Evolutionary conservation across 441 rosid genomes (phyloP), one percentile per base, ranked within the genome.

Genomic region (Jatropha multifida): DNA sequence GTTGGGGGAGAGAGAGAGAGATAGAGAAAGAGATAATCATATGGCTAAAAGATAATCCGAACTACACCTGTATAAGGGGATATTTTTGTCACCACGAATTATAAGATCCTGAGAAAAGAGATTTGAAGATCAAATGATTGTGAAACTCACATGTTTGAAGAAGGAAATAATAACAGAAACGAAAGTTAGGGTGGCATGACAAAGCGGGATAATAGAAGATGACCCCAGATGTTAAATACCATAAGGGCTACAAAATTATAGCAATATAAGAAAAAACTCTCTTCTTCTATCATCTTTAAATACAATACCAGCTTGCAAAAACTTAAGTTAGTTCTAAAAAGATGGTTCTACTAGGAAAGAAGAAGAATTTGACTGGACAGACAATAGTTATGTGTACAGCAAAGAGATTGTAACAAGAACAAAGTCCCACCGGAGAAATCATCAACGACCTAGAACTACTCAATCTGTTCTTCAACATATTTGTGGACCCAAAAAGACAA

Each of bases 1-100:
- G 32, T 1, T 32, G 32, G 32, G 32, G 58, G 20, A 23, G 23
- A 23, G 20, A 42, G 51, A 32, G 32, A 32, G 32, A 32, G 32
- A 32, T 32, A 20, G 10, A 49, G 56, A 61, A 10, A 12, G 10
- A 59, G 44, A 46, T 56, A 69, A 76, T 62, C 15, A 44, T 49
- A 48, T 64, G 40, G 46, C 59, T 60, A 20, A 65, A 69, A 63
- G 68, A 71, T 66, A 75, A 69, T 41, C 59, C 85, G 69, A 70
- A 86, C 77, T 82, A 83, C 84, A 95, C 98, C 98, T 89, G 80
- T 95, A 95, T 72, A 95, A 83, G 26, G 94, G 99, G 76, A 95
- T 85, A 71, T 83, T 85, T 88, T 89, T 93, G 60, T 88, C 92
- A 63, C 97, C 97, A 12, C 96, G 99, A 81, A 93, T 79, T 74